Base-by-base conservation (phyloP, 73 alveolate genomes). In the Durusdinium trenchii region DNA sequence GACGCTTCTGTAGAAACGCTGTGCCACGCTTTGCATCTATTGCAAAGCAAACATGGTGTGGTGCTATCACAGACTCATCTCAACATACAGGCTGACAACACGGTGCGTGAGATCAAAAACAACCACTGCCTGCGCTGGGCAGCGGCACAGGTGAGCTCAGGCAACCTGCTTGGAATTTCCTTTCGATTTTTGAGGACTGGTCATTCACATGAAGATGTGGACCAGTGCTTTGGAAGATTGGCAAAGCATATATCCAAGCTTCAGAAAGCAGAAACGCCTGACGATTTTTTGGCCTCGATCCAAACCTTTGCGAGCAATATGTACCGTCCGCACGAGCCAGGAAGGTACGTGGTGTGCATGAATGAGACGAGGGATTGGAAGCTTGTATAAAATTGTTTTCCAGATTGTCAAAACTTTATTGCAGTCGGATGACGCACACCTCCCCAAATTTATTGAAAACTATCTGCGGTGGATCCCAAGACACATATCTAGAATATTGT, bases 151-250 rank as follows among this genome's bases (percentile, higher is more conserved):
- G 79, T 54, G 16, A 5, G 42, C 54, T 5, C 42, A n/a, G 51
- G 60, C 79, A 84, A 48, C 23, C 36, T 84, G 60, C 28, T 16
- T 6, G 51, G 60, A 1, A 36, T 60, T 30, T 30, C 60, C 42
- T 1, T 85, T 23, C 46, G 79, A 2, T 36, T 51, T 18, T 40
- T 85, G 35, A 5, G 94, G 30, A 9, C n/a, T 1, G 94, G 94
- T 3, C 94, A 85, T 48, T 1, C n/a, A 0, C 94, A 85, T 57
- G 94, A 85, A 61, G 94, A 85, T 20, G 57, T 85, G 54, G 94
- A 85, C 36, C 94, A 85, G 61, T 18, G 4, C 35, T 85, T 85
- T 38, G 94, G 94, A 0, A 10, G 73, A 40, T 6, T n/a, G 3
- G 67, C 94, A 0, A 7, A 38, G n/a, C 67, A 46, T 3, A 32